These are phyloP conservation scores for Heritiera littoralis DNA, from an alignment of 345 rosid species.

Conservation along the genomic window DNA sequence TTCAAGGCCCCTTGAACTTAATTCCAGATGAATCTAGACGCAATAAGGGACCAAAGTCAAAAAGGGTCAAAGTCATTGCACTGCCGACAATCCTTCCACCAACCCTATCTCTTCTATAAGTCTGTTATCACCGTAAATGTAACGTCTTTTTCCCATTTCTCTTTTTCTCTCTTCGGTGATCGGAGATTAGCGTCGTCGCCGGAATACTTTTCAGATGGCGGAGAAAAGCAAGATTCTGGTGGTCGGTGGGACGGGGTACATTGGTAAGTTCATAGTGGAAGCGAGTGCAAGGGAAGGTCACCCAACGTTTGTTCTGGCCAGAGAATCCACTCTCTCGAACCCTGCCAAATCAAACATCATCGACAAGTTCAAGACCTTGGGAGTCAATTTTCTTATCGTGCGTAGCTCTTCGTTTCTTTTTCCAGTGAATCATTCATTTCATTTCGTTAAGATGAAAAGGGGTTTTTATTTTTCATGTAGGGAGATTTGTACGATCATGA, in stretches of 20 bases:
- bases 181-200: too few relatives aligned
- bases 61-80: too few relatives aligned
- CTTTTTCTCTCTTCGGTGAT: too few relatives aligned
- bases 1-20: too few relatives aligned
- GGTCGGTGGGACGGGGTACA: constrained; percentile 72
- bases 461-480: constrained; percentile 22
- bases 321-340: constrained; percentile 52
- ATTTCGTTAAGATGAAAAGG: not conserved
- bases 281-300: constrained; percentile 56
- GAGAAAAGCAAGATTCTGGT: constrained; percentile 65
- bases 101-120: too few relatives aligned
- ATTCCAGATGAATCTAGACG: too few relatives aligned
- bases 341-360: constrained; percentile 49
- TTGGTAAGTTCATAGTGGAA: constrained; percentile 63
- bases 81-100: too few relatives aligned
- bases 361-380: constrained; percentile 51
- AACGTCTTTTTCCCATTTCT: too few relatives aligned
- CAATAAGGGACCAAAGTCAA: too few relatives aligned
- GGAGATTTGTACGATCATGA: constrained; percentile 64
- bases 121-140: too few relatives aligned
- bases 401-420: constrained; percentile 3
- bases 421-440: not conserved
- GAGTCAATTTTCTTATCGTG: constrained; percentile 56
- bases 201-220: constrained; percentile 36
- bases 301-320: constrained; percentile 57